Base-by-base conservation (phyloP, 2,329 filamentous ascomycete genomes). In the Coleophoma cylindrospora region DNA sequence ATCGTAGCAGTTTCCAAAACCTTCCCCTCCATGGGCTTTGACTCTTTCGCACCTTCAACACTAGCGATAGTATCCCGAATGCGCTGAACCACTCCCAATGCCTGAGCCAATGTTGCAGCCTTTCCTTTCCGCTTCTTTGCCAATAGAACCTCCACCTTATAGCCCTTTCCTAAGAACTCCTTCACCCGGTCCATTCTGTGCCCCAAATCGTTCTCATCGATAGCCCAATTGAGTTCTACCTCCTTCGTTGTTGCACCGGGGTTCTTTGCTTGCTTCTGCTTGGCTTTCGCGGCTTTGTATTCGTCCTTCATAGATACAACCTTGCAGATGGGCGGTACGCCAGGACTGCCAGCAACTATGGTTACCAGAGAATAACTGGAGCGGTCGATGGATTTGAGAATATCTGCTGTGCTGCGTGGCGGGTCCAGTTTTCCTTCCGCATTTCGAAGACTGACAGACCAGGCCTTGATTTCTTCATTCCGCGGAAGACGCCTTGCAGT, bases 141-240 rank as follows among this genome's bases (percentile, higher is more conserved):
- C 45, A 96, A 61, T 48, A 86, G 61, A 11, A 96, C 63, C 64
- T 94, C 86, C 17, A 96, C 89, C 64, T 77, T 83, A 64, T 80
- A 77, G 1, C 91, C 91, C 66, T 89, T 89, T 9, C 66, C 71
- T 64, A 96, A 64, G 64, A 96, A 96, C 48, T 71, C 75, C 54
- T 70, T 70, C 61, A 92, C 66, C 70, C 83, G 81, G 61, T 79
- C 79, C 66, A 94, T 65, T 63, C 85, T 80, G 65, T 88, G 84
- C n/a, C 70, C 70, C 47, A 96, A 67, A 71, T 96, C 91, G 64
- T 92, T 80, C 12, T 68, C 64, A 53, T 83, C 84, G 61, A 95
- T 95, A 34, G 86, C 84, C 91, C 91, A 97, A 67, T 90, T 92
- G 60, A 97, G 60, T 70, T 96, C 91, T n/a, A 96, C 68, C 64